Evolutionary conservation across 2,329 filamentous ascomycete genomes (phyloP).

Genomic region (Aspergillus pseudonomiae): DNA sequence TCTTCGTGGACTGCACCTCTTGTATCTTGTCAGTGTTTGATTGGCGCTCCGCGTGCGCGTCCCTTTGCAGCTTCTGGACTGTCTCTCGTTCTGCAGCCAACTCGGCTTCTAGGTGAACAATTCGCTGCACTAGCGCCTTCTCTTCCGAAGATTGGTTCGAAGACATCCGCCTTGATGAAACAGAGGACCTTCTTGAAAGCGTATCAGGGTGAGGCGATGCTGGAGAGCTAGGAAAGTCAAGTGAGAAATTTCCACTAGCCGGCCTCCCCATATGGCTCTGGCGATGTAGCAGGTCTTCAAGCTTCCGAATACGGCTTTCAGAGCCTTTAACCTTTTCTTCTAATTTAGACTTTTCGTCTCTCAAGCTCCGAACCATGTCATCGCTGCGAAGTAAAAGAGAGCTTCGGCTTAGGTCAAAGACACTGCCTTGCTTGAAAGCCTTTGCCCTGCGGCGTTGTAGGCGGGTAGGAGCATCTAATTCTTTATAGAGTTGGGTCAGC

Average conservation of each 20-base stretch:
- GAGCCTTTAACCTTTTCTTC: conserved; percentile 78
- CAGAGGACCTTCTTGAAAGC: conserved; percentile 60
- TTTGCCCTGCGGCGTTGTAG: conserved; percentile 85
- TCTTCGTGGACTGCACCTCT: conserved; percentile 88
- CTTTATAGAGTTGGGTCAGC: conserved; percentile 73
- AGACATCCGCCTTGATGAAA: conserved; percentile 64
- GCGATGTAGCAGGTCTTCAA: conserved; percentile 90
- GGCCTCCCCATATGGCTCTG: conserved; percentile 65
- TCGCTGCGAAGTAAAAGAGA: conserved; percentile 85
- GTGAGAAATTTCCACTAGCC: conserved; percentile 53
- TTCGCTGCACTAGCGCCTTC: conserved; percentile 63
- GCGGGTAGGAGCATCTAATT: conserved; percentile 79
- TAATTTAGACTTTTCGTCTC: conserved; percentile 76
- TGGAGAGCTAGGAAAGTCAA: conserved; percentile 44
- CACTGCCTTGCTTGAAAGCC: conserved; percentile 94
- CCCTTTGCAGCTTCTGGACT: conserved; percentile 68
- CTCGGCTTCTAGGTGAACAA: conserved; percentile 75
- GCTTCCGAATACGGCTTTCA: conserved; percentile 83
- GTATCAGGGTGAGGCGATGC: conserved; percentile 46
- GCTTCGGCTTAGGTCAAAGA: conserved; percentile 89
- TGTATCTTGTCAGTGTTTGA: conserved; percentile 69
- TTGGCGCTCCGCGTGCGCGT: conserved; percentile 64
- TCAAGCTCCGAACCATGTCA: conserved; percentile 74
- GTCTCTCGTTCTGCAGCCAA: conserved; percentile 73
- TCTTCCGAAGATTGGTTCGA: conserved; percentile 63